These are phyloP conservation scores for Trametes pubescens DNA, from an alignment of 1,284 basidiomycete species.

Conservation along the genomic window DNA sequence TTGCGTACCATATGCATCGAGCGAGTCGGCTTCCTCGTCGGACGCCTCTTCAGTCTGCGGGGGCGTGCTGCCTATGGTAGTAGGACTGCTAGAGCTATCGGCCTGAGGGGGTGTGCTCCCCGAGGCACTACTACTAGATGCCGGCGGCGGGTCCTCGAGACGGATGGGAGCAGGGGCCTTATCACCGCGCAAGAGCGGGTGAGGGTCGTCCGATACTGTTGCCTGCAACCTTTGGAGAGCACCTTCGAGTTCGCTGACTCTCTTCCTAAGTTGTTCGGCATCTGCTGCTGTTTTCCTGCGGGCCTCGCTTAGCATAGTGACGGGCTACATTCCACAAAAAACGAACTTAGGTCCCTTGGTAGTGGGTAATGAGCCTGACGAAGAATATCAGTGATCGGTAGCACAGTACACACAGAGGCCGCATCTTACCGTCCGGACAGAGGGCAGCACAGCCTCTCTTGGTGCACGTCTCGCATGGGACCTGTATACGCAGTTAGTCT, in stretches of 20 bases:
- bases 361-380: slow-evolving; percentile 60
- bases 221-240: slow-evolving; percentile 58
- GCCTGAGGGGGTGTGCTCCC: background rate
- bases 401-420: background rate
- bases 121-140: slow-evolving; percentile 7
- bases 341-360: slow-evolving; percentile 57
- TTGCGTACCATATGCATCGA: slow-evolving; percentile 63
- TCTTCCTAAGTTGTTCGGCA: slow-evolving; percentile 70
- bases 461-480: slow-evolving; percentile 65
- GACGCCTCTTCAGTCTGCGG: background rate
- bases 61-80: background rate
- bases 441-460: slow-evolving; percentile 74
- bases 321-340: background rate
- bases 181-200: slow-evolving; percentile 51
- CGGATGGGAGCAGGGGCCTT: background rate
- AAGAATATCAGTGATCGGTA: background rate
- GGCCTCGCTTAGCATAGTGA: background rate
- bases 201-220: slow-evolving; percentile 54
- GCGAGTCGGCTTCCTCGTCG: slow-evolving; percentile 52
- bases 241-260: slow-evolving; percentile 65
- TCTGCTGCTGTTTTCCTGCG: slow-evolving; percentile 65
- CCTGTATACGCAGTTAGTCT: slow-evolving; percentile 11
- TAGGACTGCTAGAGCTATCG: slow-evolving; percentile 17
- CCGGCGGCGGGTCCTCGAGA: background rate
- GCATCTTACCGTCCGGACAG: slow-evolving; percentile 66